Evolutionary conservation across 2,329 filamentous ascomycete genomes (phyloP), one percentile per base, ranked within the genome.

Genomic region (Sporothrix phasma): DNA sequence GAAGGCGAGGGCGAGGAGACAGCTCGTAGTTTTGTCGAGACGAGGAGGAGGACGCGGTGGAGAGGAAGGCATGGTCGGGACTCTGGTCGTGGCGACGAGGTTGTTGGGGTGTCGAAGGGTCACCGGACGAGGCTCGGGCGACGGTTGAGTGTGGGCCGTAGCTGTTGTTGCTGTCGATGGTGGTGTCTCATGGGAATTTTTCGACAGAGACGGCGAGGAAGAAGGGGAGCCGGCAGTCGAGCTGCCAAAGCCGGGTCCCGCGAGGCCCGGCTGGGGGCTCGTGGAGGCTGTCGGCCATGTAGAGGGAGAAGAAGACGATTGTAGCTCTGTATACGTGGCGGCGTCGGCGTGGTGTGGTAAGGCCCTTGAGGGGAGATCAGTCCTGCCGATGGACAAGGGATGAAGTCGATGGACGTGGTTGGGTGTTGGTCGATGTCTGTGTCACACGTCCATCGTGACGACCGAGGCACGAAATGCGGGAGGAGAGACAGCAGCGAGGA

Each of bases 201-300:
- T 26, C 5, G 24, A 13, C 11, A 11, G 37, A 26, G 47, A 62
- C 15, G 34, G 24, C 11, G 47, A 43, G 3, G n/a, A 13, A 22
- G 47, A 29, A 15, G 15, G 19, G 19, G 47, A 62, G 37, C 37
- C 46, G 26, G 24, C 47, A 39, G 34, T 19, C 15, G 62, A 63
- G 61, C 61, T 56, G 61, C 17, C 22, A 2, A 15, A n/a, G 29
- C 47, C 31, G 47, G 43, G 26, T 45, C 49, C 49, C 61, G n/a
- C 61, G 51, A 63, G 41, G 61, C 51, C 61, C 24, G 15, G 41
- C 45, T 43, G 53, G 22, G 34, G 62, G 62, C 62, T 51, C 62
- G 62, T 34, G 53, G 53, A 43, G 53, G 62, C 62, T 59, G 62
- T 64, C 53, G 34, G 62, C 53, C 62, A 64, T 64, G 17, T 17